Conservation (phyloP, 352 stramenopile genomes). For the Phytophthora crassamura region DNA sequence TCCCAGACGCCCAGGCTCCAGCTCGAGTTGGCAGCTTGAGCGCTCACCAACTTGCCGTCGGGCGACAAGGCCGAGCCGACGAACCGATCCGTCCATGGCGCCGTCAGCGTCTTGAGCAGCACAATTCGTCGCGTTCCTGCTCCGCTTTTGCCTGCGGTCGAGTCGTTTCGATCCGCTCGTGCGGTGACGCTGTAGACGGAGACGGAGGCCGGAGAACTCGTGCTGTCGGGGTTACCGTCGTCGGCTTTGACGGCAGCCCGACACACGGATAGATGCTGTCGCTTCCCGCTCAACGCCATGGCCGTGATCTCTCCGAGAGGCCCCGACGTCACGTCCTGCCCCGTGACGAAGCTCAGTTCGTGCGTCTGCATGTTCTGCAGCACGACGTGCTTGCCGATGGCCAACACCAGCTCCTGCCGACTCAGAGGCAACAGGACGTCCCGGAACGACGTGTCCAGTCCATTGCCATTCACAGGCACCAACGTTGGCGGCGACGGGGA, state of each 20-base stretch:
- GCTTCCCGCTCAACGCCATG: constrained; percentile 69
- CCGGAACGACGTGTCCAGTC: constrained; percentile 54
- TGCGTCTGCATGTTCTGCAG: constrained; percentile 73
- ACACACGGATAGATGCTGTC: constrained; percentile 59
- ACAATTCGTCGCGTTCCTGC: constrained; percentile 19
- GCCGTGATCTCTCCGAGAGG: constrained; percentile 72
- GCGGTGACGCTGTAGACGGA: constrained; percentile 41
- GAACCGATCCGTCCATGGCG: constrained; percentile 61
- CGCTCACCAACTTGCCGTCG: constrained; percentile 74
- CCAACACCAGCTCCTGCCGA: constrained; percentile 67
- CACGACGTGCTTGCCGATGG: constrained; percentile 68
- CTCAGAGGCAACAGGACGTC: constrained; percentile 65
- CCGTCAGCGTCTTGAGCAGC: constrained; percentile 57
- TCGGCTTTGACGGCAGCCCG: constrained; percentile 44
- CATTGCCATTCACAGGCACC: constrained; percentile 56
- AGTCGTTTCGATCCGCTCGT: constrained; percentile 4
- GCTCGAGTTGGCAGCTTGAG: constrained; percentile 54
- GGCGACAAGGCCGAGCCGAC: constrained; percentile 60
- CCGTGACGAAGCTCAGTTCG: constrained; percentile 59
- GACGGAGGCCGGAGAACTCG: constrained; percentile 36
- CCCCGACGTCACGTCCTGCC: constrained; percentile 18
- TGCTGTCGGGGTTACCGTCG: constrained; percentile 9
- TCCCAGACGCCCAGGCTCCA: constrained; percentile 82
- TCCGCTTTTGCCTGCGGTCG: constrained; percentile 5
- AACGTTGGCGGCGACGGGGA: constrained; percentile 24